Percentiles rank a stretch among this genome's conserved stretches.
Evolutionary conservation across 164 flowering plant species (phyloP).

Genomic region (Macadamia tetraphylla): DNA sequence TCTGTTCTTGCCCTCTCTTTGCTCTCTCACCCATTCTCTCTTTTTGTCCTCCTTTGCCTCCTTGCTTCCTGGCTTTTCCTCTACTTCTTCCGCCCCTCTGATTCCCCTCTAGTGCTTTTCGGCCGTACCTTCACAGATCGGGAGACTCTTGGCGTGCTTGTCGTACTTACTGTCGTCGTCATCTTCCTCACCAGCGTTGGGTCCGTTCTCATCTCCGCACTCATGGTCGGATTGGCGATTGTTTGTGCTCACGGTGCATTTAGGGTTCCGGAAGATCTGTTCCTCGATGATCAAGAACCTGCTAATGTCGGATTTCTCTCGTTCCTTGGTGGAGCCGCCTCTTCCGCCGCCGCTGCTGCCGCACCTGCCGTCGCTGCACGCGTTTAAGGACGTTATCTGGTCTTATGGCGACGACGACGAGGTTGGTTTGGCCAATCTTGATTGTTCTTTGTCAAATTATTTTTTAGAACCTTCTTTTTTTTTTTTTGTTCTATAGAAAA

Average conservation of each 20-base stretch:
- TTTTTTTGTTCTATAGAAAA: too few species aligned
- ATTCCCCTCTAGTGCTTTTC: constrained; percentile 57
- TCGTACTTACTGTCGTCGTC: constrained; percentile 42
- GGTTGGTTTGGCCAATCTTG: not conserved
- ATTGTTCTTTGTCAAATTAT: not conserved
- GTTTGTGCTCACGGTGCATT: constrained; percentile 69
- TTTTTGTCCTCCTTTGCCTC: constrained; percentile 52
- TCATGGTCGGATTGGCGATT: constrained; percentile 47
- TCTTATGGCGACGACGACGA: not conserved
- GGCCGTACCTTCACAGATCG: constrained; percentile 59
- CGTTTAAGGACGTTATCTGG: constrained; percentile 21
- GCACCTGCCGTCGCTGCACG: constrained; percentile 37
- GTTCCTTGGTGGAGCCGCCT: constrained; percentile 59
- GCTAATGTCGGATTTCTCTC: constrained; percentile 59
- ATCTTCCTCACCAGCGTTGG: constrained; percentile 81
- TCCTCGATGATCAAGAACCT: constrained; percentile 64
- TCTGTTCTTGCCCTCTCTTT: constrained; percentile 55
- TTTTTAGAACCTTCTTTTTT: too few species aligned
- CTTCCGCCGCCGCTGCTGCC: constrained; percentile 41
- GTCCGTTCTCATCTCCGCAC: constrained; percentile 58
- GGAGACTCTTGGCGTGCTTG: constrained; percentile 48
- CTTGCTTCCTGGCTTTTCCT: constrained; percentile 68
- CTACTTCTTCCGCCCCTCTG: constrained; percentile 69
- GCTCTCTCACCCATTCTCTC: constrained; percentile 61
- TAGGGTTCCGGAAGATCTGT: constrained; percentile 76